Evolutionary conservation across 1,139 yeast genomes (phyloP), one percentile per base, ranked within the genome.

Genomic region (Candida mesenterica): DNA sequence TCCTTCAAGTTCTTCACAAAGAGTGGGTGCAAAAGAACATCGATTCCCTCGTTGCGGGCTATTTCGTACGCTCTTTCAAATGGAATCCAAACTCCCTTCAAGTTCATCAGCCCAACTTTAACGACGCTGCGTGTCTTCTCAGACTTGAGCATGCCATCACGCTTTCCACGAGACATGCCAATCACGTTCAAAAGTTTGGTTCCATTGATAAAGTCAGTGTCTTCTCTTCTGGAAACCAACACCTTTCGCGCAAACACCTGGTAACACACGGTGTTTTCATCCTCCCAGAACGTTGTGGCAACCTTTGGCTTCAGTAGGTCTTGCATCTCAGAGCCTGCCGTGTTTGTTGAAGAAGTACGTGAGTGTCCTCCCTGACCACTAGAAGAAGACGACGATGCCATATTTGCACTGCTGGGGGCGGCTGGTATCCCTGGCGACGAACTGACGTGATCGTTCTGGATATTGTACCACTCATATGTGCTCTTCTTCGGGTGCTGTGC

Each of bases 61-160:
- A 75, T 61, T 43, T 74, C 77, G 27, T 57, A 55, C 0, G 81
- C 80, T 24, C 79, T 49, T 16, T 72, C 76, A 48, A 69, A 72
- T 0, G 81, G 81, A 14, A 76, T 66, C 81, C 81, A 75, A 1
- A 75, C 79, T 0, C 74, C 81, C 45, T 75, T 75, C 43, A 75
- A 57, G 44, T 70, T 70, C 77, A 75, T 75, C 2, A 74, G 62
- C 0, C 81, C 81, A 7, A 66, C 64, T 43, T 73, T 73, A 13
- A 75, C 73, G 0, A 75, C 80, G 16, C 50, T 56, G 24, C 74
- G 59, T 3, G 53, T 50, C 42, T 62, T 65, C 43, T 75, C 81
- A 3, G 71, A 56, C 43, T 75, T 75, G 30, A 75, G 61, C 16
- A 75, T 72, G 7, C 81, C 80, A 46, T 75, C 81, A 35, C 81